Evolutionary conservation across 164 flowering plant genomes (phyloP).

Genomic region (Umbellularia californica): DNA sequence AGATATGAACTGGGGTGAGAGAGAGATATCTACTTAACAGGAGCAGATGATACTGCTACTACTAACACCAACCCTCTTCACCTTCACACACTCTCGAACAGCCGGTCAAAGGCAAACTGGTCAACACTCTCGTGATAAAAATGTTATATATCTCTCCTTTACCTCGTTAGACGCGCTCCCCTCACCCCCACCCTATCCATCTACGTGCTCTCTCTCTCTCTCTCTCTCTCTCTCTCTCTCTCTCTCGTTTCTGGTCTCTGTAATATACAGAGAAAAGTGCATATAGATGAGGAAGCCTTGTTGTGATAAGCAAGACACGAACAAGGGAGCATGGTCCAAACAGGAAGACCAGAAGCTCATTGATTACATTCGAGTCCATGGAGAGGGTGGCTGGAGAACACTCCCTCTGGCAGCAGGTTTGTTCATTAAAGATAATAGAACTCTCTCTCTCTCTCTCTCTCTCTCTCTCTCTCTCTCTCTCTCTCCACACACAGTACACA

Average conservation of each 20-base stretch:
- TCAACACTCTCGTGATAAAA: neutral
- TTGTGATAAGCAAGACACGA: slow-evolving; percentile 47
- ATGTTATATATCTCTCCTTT: neutral
- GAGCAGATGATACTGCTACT: neutral
- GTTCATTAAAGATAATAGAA: neutral
- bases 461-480: neutral
- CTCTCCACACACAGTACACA: neutral
- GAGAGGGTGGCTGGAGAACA: slow-evolving; percentile 67
- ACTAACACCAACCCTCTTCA: neutral
- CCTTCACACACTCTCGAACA: slow-evolving; percentile 21
- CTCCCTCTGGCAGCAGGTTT: slow-evolving; percentile 56
- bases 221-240: neutral
- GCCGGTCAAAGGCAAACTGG: slow-evolving; percentile 39
- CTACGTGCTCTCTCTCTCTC: neutral
- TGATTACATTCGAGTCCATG: slow-evolving; percentile 44
- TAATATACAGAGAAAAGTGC: too few relatives aligned
- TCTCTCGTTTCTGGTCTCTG: neutral
- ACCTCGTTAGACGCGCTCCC: neutral
- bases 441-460: slow-evolving; percentile 1
- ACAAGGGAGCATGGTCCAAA: slow-evolving; percentile 70
- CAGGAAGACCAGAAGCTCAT: slow-evolving; percentile 65
- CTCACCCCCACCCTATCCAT: neutral
- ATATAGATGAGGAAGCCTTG: slow-evolving; percentile 55
- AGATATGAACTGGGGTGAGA: neutral
- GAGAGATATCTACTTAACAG: neutral